These are phyloP conservation scores for Cordyceps javanica DNA, from an alignment of 2,329 filamentous ascomycete species.

Conservation along the genomic window DNA sequence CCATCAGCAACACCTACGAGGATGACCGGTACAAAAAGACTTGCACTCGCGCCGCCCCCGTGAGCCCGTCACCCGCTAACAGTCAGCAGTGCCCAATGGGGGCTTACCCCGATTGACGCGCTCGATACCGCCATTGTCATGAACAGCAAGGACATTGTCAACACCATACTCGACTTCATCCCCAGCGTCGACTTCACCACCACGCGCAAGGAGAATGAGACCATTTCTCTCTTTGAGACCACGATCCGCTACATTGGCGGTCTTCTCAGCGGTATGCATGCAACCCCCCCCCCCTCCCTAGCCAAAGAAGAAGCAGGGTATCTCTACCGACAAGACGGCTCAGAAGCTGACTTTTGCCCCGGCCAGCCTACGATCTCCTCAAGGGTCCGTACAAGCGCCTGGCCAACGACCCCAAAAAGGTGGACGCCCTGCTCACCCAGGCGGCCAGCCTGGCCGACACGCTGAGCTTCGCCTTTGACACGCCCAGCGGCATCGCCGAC, in stretches of 20 bases:
- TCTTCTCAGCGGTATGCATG: slow-evolving; percentile 57
- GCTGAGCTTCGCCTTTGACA: slow-evolving; percentile 69
- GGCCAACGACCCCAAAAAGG: slow-evolving; percentile 34
- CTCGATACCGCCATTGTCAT: slow-evolving; percentile 76
- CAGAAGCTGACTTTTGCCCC: background rate
- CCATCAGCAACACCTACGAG: slow-evolving; percentile 56
- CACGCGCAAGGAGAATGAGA: slow-evolving; percentile 36
- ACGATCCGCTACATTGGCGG: slow-evolving; percentile 85
- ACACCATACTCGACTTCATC: slow-evolving; percentile 65
- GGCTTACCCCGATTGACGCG: slow-evolving; percentile 74
- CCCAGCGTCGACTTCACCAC: slow-evolving; percentile 63
- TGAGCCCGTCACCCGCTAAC: background rate
- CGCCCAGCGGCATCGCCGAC: slow-evolving; percentile 63
- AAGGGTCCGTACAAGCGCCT: slow-evolving; percentile 54
- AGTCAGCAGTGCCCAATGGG: slow-evolving; percentile 67
- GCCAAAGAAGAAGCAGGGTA: no score
- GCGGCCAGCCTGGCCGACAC: slow-evolving; percentile 61
- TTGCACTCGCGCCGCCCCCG: background rate
- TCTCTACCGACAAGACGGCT: no score
- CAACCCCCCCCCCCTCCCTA: background rate
- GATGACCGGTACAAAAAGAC: slow-evolving; percentile 58
- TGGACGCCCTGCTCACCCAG: slow-evolving; percentile 57
- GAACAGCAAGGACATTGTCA: slow-evolving; percentile 60
- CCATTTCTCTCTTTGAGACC: slow-evolving; percentile 79
- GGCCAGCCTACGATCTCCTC: slow-evolving; percentile 58